Evolutionary conservation across 208 protist species (phyloP), one percentile per base, ranked within the genome.

Genomic region (Crithidia sp.): DNA sequence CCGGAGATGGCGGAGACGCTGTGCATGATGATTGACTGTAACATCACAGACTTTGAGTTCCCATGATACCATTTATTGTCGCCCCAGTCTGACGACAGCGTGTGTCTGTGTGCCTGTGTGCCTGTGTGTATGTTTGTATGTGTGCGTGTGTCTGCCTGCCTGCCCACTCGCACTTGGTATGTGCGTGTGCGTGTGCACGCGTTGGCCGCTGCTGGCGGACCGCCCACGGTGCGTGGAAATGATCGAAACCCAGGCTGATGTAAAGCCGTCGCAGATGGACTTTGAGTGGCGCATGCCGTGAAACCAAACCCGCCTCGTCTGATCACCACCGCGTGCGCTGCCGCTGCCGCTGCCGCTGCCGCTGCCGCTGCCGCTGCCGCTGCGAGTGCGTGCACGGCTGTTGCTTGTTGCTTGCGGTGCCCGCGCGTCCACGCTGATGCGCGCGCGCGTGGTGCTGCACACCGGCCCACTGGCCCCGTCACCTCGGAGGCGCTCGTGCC

Each of bases 31-130:
- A 69, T 69, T 69, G 64, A 69, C 64, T 69, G 64, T 69, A 69
- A 69, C 64, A 69, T 69, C 64, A 69, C 64, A 69, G 64, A 69
- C 64, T 69, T 69, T 69, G 64, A 69, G 52, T 69, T 17, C n/a
- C 39, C 49, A 69, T 69, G 64, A 69, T 69, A 69, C 44, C 17
- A 69, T 56, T 28, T 68, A 55, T 66, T 66, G 61, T 66, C 57
- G 57, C 57, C 57, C 57, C 57, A 61, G 57, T 61, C 57, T 61
- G 57, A 61, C 57, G 37, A 39, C 57, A 61, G 57, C 39, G 57
- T 45, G 5, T 45, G 56, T 61, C 12, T 17, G 56, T 7, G 13
- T 45, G 54, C 17, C 14, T 58, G 54, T 28, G 19, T 58, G 54
- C 37, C 9, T 5, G 37, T 61, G 57, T 61, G 57, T 37, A 0